These are phyloP conservation scores for Actinidia arguta DNA, from an alignment of 179 eudicot genomes.

Conservation along the genomic window DNA sequence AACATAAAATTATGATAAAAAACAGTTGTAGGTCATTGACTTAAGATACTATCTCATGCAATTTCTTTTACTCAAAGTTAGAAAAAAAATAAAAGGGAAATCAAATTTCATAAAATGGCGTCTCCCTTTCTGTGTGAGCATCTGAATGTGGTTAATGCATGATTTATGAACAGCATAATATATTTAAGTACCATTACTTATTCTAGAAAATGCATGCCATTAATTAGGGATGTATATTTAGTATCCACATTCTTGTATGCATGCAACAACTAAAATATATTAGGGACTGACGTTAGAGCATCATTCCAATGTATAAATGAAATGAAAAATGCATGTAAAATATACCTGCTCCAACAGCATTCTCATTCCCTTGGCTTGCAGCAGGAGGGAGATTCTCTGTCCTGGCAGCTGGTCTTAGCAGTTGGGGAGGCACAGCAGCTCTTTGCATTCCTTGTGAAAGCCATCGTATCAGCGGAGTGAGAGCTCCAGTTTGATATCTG, in stretches of 20 bases:
- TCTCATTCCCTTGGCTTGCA: conserved; percentile 61
- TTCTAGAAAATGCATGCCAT: background rate
- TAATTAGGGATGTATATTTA: background rate
- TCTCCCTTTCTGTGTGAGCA: background rate
- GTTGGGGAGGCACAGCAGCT: conserved; percentile 96
- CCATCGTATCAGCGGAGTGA: conserved; percentile 91
- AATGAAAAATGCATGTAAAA: background rate
- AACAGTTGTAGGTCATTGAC: background rate
- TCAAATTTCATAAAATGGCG: background rate
- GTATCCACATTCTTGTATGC: background rate
- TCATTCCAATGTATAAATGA: background rate
- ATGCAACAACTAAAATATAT: background rate
- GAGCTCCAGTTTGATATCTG: conserved; percentile 98
- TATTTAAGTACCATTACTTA: background rate
- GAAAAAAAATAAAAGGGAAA: background rate
- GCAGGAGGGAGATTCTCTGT: conserved; percentile 53
- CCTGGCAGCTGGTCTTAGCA: conserved; percentile 79
- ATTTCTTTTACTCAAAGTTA: background rate
- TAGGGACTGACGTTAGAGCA: background rate
- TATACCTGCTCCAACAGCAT: conserved; percentile 67
- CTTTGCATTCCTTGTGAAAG: conserved; percentile 93
- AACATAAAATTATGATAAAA: background rate
- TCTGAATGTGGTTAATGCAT: background rate
- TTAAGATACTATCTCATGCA: background rate
- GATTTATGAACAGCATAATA: no score